phyloP scores from a whole-genome alignment of 306 rosid genomes.

The Medicago ruthenica region DNA sequence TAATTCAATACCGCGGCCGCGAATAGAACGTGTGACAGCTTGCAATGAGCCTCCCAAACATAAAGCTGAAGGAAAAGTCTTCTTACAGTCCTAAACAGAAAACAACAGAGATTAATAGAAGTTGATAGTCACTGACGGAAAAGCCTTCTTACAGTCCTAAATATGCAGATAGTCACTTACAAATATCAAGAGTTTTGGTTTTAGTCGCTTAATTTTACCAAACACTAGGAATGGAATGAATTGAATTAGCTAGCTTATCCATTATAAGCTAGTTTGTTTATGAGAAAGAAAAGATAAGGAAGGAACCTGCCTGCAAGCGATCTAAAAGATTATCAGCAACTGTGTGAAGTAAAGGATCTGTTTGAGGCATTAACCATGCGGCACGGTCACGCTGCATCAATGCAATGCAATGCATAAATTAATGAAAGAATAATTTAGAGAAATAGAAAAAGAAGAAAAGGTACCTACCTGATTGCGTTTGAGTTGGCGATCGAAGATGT shows the following conservation, averaged over 20 bases:
- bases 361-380: conserved; percentile 80
- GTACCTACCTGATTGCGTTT: conserved; percentile 71
- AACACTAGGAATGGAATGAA: no score
- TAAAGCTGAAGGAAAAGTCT: conserved; percentile 81
- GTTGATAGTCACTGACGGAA: no score
- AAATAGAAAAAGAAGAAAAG: background rate
- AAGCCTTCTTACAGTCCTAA: no score
- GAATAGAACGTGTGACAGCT: conserved; percentile 64
- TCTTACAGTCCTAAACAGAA: conserved; percentile 74
- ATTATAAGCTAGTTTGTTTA: no score
- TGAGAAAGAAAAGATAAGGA: no score
- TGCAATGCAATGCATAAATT: background rate
- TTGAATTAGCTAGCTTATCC: no score
- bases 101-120: background rate
- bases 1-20: background rate
- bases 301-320: conserved; percentile 76
- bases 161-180: no score
- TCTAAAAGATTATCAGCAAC: conserved; percentile 81
- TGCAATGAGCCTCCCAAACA: conserved; percentile 87
- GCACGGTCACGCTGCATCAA: conserved; percentile 82
- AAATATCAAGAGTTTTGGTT: no score
- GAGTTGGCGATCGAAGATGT: conserved; percentile 79
- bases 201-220: no score
- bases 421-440: background rate
- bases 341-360: conserved; percentile 72